These are phyloP conservation scores for Linum lewisii DNA, from an alignment of 345 rosid genomes.

Conservation along the genomic window DNA sequence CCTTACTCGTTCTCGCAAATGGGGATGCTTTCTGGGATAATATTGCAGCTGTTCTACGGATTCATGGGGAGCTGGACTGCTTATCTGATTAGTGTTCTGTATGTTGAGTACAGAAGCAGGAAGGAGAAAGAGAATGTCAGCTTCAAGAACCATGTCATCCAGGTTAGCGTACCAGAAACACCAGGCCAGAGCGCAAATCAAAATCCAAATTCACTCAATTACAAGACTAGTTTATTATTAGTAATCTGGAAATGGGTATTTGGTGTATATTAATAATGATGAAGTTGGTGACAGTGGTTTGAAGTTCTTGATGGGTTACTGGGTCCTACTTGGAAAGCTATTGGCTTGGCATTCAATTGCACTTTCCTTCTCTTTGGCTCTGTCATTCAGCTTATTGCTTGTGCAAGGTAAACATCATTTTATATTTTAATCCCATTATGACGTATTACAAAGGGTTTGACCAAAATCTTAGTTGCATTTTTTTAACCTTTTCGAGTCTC, in stretches of 20 bases:
- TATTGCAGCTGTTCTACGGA: slow-evolving; percentile 71
- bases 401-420: slow-evolving; percentile 45
- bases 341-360: slow-evolving; percentile 72
- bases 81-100: slow-evolving; percentile 71
- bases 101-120: slow-evolving; percentile 65
- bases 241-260: too few species aligned
- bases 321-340: slow-evolving; percentile 77
- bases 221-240: neutral
- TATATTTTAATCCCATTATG: neutral
- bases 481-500: slow-evolving; percentile 6
- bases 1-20: slow-evolving; percentile 89
- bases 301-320: slow-evolving; percentile 77
- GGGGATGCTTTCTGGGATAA: slow-evolving; percentile 77
- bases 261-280: too few species aligned
- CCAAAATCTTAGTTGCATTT: slow-evolving; percentile 6
- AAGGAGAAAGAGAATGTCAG: slow-evolving; percentile 69
- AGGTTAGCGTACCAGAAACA: slow-evolving; percentile 41
- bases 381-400: slow-evolving; percentile 76
- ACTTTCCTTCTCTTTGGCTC: slow-evolving; percentile 84
- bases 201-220: too few species aligned
- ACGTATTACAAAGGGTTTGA: neutral
- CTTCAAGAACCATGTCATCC: slow-evolving; percentile 90
- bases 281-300: slow-evolving; percentile 48
- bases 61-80: slow-evolving; percentile 86
- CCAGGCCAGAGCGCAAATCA: too few species aligned